Conservation (phyloP, 2,329 filamentous ascomycete genomes). For the Hymenoscyphus albidus region DNA sequence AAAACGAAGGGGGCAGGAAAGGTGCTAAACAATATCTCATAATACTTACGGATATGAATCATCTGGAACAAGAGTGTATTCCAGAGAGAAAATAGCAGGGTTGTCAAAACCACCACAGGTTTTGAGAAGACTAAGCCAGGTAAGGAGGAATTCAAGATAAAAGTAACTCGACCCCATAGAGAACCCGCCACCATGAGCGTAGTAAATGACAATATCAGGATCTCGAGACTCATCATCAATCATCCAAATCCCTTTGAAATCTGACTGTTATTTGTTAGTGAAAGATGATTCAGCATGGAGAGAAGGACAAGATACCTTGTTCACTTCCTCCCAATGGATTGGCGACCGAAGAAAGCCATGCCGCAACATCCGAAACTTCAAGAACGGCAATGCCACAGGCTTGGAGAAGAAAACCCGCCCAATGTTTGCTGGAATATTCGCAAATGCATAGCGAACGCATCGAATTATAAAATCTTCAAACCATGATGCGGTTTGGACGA, state of each 20-base stretch:
- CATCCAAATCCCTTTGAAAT: constrained; percentile 67
- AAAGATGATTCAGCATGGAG: too few relatives aligned
- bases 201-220: constrained; percentile 78
- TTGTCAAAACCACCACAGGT: constrained; percentile 64
- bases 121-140: constrained; percentile 64
- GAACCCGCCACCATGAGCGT: constrained; percentile 82
- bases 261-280: constrained; percentile 38
- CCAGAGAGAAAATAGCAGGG: constrained; percentile 73
- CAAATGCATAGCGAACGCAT: constrained; percentile 75
- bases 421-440: constrained; percentile 63
- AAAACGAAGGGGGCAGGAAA: not conserved
- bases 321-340: constrained; percentile 59
- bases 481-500: constrained; percentile 63
- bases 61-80: constrained; percentile 72
- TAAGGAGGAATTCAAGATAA: constrained; percentile 78
- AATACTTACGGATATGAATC: constrained; percentile 56
- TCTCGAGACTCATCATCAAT: constrained; percentile 53
- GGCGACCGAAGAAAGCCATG: constrained; percentile 63
- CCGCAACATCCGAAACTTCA: constrained; percentile 70
- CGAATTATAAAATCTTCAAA: constrained; percentile 77
- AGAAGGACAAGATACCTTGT: constrained; percentile 41
- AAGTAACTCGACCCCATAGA: constrained; percentile 79
- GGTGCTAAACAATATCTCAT: not conserved
- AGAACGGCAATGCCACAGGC: constrained; percentile 66
- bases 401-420: constrained; percentile 76